Evolutionary conservation across 2,329 filamentous ascomycete species (phyloP).

Genomic region (Colletotrichum musae): DNA sequence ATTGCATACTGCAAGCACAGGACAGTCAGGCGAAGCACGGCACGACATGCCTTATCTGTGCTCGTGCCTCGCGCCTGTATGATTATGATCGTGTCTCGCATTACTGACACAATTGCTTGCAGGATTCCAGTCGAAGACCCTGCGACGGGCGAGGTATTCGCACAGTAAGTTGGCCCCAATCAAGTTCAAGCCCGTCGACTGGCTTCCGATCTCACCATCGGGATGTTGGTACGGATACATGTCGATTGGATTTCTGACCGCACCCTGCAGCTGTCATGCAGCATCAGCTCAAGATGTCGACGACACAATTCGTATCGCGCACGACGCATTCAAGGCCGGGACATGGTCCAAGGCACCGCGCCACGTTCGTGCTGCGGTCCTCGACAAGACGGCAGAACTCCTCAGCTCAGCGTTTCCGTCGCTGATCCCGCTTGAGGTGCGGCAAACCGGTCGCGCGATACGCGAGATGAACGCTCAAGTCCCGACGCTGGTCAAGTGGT

Average conservation of each 20-base stretch:
- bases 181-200: background rate
- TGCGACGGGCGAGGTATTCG: conserved; percentile 66
- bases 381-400: conserved; percentile 71
- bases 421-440: conserved; percentile 75
- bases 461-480: conserved; percentile 81
- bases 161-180: conserved; percentile 54
- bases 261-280: conserved; percentile 58
- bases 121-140: conserved; percentile 70
- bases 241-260: conserved; percentile 10
- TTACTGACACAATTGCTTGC: conserved; percentile 32
- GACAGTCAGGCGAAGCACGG: background rate
- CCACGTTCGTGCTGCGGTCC: conserved; percentile 71
- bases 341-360: conserved; percentile 70
- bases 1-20: conserved; percentile 3
- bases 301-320: conserved; percentile 56
- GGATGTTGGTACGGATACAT: background rate
- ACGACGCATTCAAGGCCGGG: conserved; percentile 64
- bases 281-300: conserved; percentile 62
- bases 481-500: conserved; percentile 76
- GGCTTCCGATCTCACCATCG: background rate
- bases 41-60: conserved; percentile 38
- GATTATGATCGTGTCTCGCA: conserved; percentile 19
- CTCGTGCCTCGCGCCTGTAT: conserved; percentile 20
- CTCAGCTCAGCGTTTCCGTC: conserved; percentile 66
- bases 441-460: conserved; percentile 77